phyloP scores from a whole-genome alignment of 2,329 filamentous ascomycete genomes.

The Xylariaceae sp. region DNA sequence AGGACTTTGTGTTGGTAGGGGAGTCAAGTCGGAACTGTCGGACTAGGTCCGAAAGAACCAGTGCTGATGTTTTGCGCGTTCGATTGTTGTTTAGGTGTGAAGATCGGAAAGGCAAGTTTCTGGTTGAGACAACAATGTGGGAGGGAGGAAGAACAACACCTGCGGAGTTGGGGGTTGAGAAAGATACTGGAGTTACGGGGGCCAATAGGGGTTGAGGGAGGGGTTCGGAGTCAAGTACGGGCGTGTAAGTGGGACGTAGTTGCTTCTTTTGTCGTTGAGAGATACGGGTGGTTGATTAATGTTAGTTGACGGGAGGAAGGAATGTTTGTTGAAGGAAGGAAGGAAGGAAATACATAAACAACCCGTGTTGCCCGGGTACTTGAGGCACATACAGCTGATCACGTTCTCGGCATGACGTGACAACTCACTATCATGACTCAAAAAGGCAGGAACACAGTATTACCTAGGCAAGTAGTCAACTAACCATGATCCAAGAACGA shows the following conservation, averaged over 20 bases:
- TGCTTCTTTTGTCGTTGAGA: not conserved
- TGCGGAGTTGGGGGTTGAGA: slow-evolving; percentile 1
- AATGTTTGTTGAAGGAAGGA: not conserved
- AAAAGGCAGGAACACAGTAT: too few species aligned
- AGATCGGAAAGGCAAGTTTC: slow-evolving; percentile 53
- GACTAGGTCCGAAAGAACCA: not conserved
- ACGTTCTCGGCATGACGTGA: too few species aligned
- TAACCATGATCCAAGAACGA: too few species aligned
- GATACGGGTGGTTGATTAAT: not conserved
- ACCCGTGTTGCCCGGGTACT: too few species aligned
- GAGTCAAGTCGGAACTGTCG: not conserved
- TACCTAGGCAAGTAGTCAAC: too few species aligned
- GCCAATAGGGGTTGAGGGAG: too few species aligned
- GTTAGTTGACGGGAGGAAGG: not conserved
- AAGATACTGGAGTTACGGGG: slow-evolving; percentile 9
- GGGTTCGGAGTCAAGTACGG: not conserved
- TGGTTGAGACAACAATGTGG: slow-evolving; percentile 61
- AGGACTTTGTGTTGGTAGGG: not conserved
- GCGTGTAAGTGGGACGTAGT: slow-evolving; percentile 12
- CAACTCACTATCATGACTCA: too few species aligned
- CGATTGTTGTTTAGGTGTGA: slow-evolving; percentile 43
- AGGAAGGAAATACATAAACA: too few species aligned
- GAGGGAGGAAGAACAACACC: slow-evolving; percentile 38
- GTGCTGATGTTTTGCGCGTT: not conserved
- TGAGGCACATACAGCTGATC: too few species aligned